Base-by-base conservation (phyloP, 2,329 filamentous ascomycete genomes). In the Phialophora tarda region DNA sequence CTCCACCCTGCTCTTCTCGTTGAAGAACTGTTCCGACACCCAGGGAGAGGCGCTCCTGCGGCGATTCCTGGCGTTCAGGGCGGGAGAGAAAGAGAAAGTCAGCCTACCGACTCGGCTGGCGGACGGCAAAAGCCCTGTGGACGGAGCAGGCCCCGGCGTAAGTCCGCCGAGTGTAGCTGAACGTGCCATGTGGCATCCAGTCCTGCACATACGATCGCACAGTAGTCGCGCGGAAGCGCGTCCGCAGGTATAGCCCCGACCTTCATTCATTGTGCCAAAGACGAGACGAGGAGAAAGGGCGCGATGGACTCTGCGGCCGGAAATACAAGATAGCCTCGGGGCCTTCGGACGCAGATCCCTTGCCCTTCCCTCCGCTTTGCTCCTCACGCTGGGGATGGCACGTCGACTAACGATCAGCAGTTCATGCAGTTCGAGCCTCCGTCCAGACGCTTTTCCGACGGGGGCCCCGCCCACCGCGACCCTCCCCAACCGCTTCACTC, bases 151-250 rank as follows among this genome's bases (percentile, higher is more conserved):
- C 14, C 24, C 53, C 4, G 34, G 24, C 7, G 24, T 23, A 10
- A 28, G 5, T 24, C 48, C n/a, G 12, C 48, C 56, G 4, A 57
- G 48, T 30, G 50, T 58, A 47, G 41, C 21, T 10, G 65, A 67
- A 44, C 65, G 68, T 11, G 62, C 64, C n/a, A 28, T 12, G 23
- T 69, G 67, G 67, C 67, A 69, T 32, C 64, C 67, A 23, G 67
- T 63, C 3, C 51, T 69, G 17, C 67, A 65, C 30, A 17, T 66
- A 44, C 57, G 64, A n/a, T 62, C 61, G 17, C 50, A 63, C 21
- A 54, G 55, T 28, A 57, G 17, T 53, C 44, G 48, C 8, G 28
- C 21, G 5, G 59, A 51, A 10, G 30, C 30, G 21, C 48, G 30
- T 11, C 47, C 44, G 17, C 59, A 61, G n/a, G 59, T 61, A 51